Evolutionary conservation across 768 basidiomycete genomes (phyloP), one percentile per base, ranked within the genome.

Genomic region (Serendipita sp.): DNA sequence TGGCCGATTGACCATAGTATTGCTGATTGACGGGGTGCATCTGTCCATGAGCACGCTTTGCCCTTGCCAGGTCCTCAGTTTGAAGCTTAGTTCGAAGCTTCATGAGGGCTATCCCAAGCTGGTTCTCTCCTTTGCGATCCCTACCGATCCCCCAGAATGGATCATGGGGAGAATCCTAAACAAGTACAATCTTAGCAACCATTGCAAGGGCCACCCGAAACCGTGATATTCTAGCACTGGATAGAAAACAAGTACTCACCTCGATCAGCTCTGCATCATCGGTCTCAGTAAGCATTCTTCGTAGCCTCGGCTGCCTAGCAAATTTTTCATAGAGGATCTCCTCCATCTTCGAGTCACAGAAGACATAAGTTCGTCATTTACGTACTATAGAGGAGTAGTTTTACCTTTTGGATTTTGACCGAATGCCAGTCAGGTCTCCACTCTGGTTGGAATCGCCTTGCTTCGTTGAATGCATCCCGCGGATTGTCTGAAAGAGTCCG

Each of bases 61-160:
- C 30, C 18, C 48, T 51, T n/a, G 48, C 48, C 30, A n/a, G 7
- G 30, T 51, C 48, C 8, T 51, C 48, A 7, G 23, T 10, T 35
- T 60, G 56, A 10, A 60, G 35, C 7, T 23, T 35, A 10, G 3
- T 38, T 65, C 68, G 63, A 7, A 68, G 23, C 38, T 65, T 35
- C 66, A 69, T 68, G 2, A 69, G 65, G 2, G 69, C 69, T 35
- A 45, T 52, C 8, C 69, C 69, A 13, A 69, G 44, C 63, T 69
- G 66, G 60, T 69, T 69, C 15, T 64, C 51, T 3, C 69, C 69
- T 28, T 51, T 51, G 7, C 63, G 45, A 65, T 69, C 62, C 3
- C 44, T 36, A 8, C 68, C 69, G 36, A 58, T 63, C n/a, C 69
- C 69, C 66, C 66, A 69, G 60, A 68, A 69, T 10, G 68, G 7